phyloP scores from a whole-genome alignment of 1,284 basidiomycete species.

The Neonothopanus nambi region DNA sequence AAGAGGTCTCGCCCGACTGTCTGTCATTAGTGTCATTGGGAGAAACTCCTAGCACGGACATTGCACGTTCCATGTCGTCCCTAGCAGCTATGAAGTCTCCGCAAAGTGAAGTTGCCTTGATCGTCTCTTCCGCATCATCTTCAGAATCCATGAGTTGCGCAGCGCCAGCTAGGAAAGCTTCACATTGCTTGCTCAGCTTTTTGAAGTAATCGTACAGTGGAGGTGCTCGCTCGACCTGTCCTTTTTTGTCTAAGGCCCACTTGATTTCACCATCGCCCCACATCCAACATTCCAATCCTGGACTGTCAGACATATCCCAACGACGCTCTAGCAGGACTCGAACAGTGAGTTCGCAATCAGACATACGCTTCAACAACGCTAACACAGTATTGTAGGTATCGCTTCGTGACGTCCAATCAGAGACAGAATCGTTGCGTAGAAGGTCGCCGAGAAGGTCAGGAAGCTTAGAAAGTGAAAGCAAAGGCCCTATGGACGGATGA shows the following conservation, averaged over 20 bases:
- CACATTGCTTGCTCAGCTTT: constrained; percentile 51
- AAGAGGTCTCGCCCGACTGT: not conserved
- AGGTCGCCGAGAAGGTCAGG: constrained; percentile 46
- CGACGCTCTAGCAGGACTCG: constrained; percentile 42
- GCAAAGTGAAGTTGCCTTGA: constrained; percentile 49
- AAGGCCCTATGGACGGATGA: constrained; percentile 39
- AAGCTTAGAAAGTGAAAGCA: constrained; percentile 46
- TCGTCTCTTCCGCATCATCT: constrained; percentile 39
- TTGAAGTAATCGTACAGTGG: constrained; percentile 53
- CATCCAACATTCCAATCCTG: constrained; percentile 50
- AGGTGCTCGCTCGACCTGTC: constrained; percentile 31
- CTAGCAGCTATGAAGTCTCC: constrained; percentile 51
- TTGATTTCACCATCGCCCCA: constrained; percentile 35
- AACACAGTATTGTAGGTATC: constrained; percentile 51
- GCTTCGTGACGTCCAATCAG: constrained; percentile 50
- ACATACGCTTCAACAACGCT: constrained; percentile 45
- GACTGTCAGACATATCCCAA: constrained; percentile 38
- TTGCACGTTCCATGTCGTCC: constrained; percentile 49
- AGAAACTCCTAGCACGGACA: constrained; percentile 35
- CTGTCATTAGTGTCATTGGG: constrained; percentile 18
- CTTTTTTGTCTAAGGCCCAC: constrained; percentile 21
- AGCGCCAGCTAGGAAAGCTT: constrained; percentile 50
- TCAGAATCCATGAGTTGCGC: constrained; percentile 37
- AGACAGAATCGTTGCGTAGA: constrained; percentile 55
- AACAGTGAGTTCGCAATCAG: constrained; percentile 51